phyloP scores from a whole-genome alignment of 2,329 filamentous ascomycete species.

The Aspergillus calidoustus region DNA sequence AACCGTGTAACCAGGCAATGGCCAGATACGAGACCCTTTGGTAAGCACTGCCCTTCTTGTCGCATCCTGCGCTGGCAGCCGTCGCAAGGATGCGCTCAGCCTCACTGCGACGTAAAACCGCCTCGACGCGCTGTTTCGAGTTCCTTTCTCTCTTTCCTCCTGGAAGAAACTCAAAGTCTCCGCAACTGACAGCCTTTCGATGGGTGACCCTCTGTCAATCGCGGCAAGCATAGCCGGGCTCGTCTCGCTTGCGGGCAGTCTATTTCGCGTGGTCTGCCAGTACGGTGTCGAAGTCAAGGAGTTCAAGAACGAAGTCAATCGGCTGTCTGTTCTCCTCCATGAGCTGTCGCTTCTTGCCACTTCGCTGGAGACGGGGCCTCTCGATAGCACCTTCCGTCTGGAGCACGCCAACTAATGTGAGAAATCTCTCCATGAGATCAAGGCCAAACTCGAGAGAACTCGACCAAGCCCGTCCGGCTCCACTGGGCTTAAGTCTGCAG shows the following conservation, averaged over 20 bases:
- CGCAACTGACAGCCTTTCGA: background rate
- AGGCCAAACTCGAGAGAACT: background rate
- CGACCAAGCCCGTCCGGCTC: too few relatives aligned
- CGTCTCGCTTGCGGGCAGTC: background rate
- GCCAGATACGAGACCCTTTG: background rate
- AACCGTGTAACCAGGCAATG: background rate
- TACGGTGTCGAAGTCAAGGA: background rate
- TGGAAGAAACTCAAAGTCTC: too few relatives aligned
- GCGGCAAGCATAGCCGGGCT: constrained; percentile 2
- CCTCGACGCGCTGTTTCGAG: background rate
- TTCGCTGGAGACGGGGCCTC: background rate
- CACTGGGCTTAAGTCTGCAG: too few relatives aligned
- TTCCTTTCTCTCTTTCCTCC: too few relatives aligned
- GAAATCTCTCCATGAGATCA: background rate
- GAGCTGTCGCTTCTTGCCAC: constrained; percentile 1
- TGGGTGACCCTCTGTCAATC: constrained; percentile 10
- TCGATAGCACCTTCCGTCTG: background rate
- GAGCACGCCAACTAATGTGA: constrained; percentile 3
- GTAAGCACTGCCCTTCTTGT: background rate
- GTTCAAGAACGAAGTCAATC: background rate
- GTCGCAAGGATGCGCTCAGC: background rate
- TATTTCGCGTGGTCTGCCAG: constrained; percentile 1
- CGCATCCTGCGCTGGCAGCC: background rate
- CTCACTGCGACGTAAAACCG: background rate
- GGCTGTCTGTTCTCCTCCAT: background rate